Conservation (phyloP, 1,139 yeast genomes). For the Suhomyces coccinellae region DNA sequence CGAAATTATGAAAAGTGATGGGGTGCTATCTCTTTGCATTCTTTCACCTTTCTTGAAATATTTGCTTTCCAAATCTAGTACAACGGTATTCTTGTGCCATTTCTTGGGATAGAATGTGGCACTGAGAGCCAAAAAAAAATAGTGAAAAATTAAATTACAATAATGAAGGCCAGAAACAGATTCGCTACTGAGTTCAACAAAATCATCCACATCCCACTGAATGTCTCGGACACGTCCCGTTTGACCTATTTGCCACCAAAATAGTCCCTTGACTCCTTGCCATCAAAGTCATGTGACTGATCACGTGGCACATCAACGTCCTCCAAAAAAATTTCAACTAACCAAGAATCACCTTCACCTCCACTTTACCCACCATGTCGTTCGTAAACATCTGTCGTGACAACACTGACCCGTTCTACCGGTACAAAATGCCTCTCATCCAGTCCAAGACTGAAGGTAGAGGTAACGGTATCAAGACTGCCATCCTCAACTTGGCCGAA, state of each 20-base stretch:
- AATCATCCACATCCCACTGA: too few relatives aligned
- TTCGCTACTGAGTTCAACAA: not conserved
- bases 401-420: constrained; percentile 96
- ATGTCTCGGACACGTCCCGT: too few relatives aligned
- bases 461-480: constrained; percentile 99
- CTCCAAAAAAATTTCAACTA: constrained; percentile 4
- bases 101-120: too few relatives aligned
- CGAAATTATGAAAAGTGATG: too few relatives aligned
- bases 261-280: too few relatives aligned
- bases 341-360: not conserved
- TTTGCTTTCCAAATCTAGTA: too few relatives aligned
- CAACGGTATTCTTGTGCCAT: too few relatives aligned
- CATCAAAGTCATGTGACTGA: not conserved
- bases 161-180: not conserved
- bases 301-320: constrained; percentile 2
- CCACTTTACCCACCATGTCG: constrained; percentile 54
- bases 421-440: constrained; percentile 98
- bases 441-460: constrained; percentile 98
- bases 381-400: constrained; percentile 94
- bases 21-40: too few relatives aligned
- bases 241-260: not conserved
- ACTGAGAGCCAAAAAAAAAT: too few relatives aligned
- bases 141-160: too few relatives aligned
- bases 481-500: constrained; percentile 84
- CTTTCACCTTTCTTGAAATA: too few relatives aligned